Evolutionary conservation across 2,329 filamentous ascomycete genomes (phyloP).

Genomic region (Microcyclosporella mali): DNA sequence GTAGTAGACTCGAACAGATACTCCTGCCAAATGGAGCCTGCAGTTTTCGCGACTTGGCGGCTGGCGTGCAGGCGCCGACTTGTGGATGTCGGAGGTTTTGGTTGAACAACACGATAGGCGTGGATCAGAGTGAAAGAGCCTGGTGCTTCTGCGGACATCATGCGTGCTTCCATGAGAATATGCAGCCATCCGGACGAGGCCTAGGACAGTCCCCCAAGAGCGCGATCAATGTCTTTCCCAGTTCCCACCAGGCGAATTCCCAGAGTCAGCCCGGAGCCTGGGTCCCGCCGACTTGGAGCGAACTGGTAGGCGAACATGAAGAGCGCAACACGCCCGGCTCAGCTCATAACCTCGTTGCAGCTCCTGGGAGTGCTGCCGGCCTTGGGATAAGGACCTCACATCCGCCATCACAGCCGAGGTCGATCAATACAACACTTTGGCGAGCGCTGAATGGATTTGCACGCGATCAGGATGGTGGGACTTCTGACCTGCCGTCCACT

Average conservation of each 20-base stretch:
- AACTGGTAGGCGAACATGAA: conserved; percentile 11
- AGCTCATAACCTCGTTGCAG: neutral
- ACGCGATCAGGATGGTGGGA: conserved; percentile 26
- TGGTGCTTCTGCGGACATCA: conserved; percentile 53
- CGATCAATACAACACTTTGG: conserved; percentile 30
- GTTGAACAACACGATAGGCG: conserved; percentile 25
- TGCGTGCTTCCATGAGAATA: conserved; percentile 47
- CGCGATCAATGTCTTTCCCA: conserved; percentile 2
- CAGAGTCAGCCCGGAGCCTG: conserved; percentile 7
- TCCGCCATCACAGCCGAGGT: conserved; percentile 16
- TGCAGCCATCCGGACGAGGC: neutral
- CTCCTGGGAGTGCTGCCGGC: conserved; percentile 13
- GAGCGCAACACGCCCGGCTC: neutral
- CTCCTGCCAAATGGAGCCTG: conserved; percentile 47
- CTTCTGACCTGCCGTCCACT: conserved; percentile 27
- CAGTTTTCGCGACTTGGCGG: conserved; percentile 45
- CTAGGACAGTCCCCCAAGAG: neutral
- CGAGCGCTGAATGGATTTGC: conserved; percentile 32
- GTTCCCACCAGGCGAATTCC: conserved; percentile 6
- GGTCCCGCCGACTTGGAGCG: conserved; percentile 20
- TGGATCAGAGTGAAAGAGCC: conserved; percentile 28
- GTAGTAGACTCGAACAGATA: conserved; percentile 13
- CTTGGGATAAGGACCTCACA: conserved; percentile 24
- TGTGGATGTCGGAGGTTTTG: conserved; percentile 53
- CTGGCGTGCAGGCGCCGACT: conserved; percentile 36